A percentile compares a stretch with the other conserved stretches of the same genome.
Evolutionary conservation across 2,329 filamentous ascomycete genomes (phyloP).

Genomic region (Aspergillus pseudoviridinutans): DNA sequence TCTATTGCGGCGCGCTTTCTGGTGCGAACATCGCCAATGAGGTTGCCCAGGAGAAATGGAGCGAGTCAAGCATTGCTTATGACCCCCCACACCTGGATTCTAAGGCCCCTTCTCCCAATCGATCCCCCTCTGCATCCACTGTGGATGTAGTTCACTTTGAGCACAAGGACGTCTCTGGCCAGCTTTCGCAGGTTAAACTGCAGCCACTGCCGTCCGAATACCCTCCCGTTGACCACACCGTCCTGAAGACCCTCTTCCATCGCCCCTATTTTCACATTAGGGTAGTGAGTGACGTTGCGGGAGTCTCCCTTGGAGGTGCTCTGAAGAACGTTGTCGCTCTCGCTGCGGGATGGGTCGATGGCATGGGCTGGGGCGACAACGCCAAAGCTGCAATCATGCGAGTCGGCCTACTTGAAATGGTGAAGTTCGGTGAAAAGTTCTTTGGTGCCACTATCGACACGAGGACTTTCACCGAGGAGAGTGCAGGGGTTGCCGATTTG

Average conservation of each 20-base stretch:
- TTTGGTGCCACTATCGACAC: slow-evolving; percentile 77
- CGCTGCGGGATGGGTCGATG: slow-evolving; percentile 91
- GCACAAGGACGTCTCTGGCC: slow-evolving; percentile 67
- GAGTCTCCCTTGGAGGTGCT: slow-evolving; percentile 88
- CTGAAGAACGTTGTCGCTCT: slow-evolving; percentile 96
- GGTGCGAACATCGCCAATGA: slow-evolving; percentile 96
- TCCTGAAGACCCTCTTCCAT: slow-evolving; percentile 84
- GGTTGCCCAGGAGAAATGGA: slow-evolving; percentile 93
- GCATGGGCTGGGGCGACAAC: slow-evolving; percentile 95
- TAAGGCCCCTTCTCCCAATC: slow-evolving; percentile 61
- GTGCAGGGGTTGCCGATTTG: slow-evolving; percentile 88
- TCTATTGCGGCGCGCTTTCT: slow-evolving; percentile 93
- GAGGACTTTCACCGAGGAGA: slow-evolving; percentile 93
- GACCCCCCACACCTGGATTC: slow-evolving; percentile 88
- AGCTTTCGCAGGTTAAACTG: slow-evolving; percentile 65
- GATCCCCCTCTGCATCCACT: slow-evolving; percentile 50
- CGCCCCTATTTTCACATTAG: slow-evolving; percentile 96
- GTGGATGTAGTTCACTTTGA: slow-evolving; percentile 50
- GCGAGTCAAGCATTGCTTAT: slow-evolving; percentile 94
- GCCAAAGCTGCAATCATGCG: slow-evolving; percentile 99
- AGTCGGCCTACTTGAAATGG: slow-evolving; percentile 91
- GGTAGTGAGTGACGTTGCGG: slow-evolving; percentile 91
- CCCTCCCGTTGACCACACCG: slow-evolving; percentile 77
- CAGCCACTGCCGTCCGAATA: slow-evolving; percentile 76
- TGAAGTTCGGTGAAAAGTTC: slow-evolving; percentile 91